Conservation (phyloP, 2,329 filamentous ascomycete species). For the Cordyceps javanica region DNA sequence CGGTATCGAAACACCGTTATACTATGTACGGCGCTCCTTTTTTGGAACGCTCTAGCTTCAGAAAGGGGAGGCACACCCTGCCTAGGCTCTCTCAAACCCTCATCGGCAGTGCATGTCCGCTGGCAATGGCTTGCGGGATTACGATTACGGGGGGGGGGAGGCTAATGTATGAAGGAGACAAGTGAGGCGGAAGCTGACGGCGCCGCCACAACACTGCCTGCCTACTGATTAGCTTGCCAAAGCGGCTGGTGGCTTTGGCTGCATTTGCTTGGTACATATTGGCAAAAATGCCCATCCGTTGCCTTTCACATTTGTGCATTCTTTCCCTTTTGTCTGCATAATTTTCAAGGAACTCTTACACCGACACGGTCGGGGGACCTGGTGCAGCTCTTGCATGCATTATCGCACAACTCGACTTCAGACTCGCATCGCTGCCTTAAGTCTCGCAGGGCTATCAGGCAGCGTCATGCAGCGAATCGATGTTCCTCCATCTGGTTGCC, state of each 20-base stretch:
- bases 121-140: neutral
- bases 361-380: neutral
- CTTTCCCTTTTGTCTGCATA: neutral
- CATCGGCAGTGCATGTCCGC: constrained; percentile 1
- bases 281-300: neutral
- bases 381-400: neutral
- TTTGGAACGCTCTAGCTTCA: neutral
- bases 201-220: neutral
- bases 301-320: constrained; percentile 1
- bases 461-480: neutral
- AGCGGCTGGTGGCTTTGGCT: neutral
- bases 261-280: neutral
- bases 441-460: neutral
- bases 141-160: neutral
- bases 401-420: neutral
- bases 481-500: neutral
- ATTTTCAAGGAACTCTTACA: neutral
- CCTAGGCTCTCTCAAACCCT: too few species aligned
- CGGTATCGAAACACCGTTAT: neutral
- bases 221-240: too few species aligned
- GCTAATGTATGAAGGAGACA: neutral
- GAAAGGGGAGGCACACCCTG: too few species aligned
- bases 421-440: constrained; percentile 2
- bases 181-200: constrained; percentile 5
- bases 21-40: neutral